Conservation (phyloP, 495 filamentous ascomycete genomes). For the Xylaria flabelliformis region DNA sequence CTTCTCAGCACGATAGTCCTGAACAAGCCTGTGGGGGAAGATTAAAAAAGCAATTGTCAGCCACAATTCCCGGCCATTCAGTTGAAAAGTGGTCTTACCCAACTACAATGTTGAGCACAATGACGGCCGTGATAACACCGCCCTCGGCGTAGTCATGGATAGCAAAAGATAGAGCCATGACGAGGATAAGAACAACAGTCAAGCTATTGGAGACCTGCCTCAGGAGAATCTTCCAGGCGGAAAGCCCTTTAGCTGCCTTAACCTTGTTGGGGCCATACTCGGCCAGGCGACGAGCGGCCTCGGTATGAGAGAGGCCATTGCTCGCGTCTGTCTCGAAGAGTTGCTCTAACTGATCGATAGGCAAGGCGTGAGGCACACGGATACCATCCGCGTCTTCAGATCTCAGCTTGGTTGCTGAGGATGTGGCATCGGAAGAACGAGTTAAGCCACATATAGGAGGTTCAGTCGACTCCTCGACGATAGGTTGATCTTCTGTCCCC, state of each 20-base stretch:
- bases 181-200: slow-evolving; percentile 68
- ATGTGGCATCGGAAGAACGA: slow-evolving; percentile 41
- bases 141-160: slow-evolving; percentile 79
- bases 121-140: slow-evolving; percentile 75
- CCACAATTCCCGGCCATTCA: neutral
- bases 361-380: slow-evolving; percentile 36
- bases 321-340: slow-evolving; percentile 36
- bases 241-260: slow-evolving; percentile 57
- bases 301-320: slow-evolving; percentile 49
- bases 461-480: slow-evolving; percentile 58
- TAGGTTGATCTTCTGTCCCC: slow-evolving; percentile 54
- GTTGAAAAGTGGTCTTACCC: slow-evolving; percentile 52
- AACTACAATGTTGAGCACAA: slow-evolving; percentile 72
- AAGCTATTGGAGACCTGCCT: slow-evolving; percentile 63
- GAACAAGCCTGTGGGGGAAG: slow-evolving; percentile 58
- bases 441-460: slow-evolving; percentile 54
- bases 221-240: slow-evolving; percentile 61
- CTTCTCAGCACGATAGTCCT: slow-evolving; percentile 77
- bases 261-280: slow-evolving; percentile 59
- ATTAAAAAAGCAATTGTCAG: slow-evolving; percentile 5
- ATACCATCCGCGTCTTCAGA: neutral
- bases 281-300: slow-evolving; percentile 53
- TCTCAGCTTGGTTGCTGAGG: slow-evolving; percentile 26
- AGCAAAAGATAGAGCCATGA: slow-evolving; percentile 77
- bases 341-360: slow-evolving; percentile 33